A percentile compares a stretch with the other conserved stretches of the same genome.
These are phyloP conservation scores for Allium fistulosum DNA, from an alignment of 106 monocot species.

Conservation along the genomic window DNA sequence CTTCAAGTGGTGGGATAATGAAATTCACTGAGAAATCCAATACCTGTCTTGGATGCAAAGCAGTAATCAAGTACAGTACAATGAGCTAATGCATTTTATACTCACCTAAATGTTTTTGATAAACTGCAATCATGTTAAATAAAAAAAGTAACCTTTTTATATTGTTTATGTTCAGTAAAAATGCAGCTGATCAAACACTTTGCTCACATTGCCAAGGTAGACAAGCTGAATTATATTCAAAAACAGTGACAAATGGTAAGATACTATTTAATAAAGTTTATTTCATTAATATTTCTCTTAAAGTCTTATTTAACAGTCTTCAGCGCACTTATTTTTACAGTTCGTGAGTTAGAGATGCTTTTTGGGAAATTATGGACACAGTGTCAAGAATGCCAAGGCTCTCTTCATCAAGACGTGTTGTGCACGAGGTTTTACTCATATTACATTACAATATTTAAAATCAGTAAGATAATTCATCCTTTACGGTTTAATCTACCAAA, in stretches of 20 bases:
- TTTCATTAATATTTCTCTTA: background rate
- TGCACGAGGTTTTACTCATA: conserved; percentile 67
- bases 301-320: no score
- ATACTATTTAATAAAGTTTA: no score
- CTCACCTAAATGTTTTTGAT: no score
- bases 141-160: background rate
- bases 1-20: conserved; percentile 95
- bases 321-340: conserved; percentile 19
- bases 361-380: conserved; percentile 98
- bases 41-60: conserved; percentile 89
- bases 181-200: conserved; percentile 38
- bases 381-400: conserved; percentile 98
- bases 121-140: no score
- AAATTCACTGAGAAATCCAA: conserved; percentile 91
- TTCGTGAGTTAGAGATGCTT: conserved; percentile 77
- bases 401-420: conserved; percentile 95
- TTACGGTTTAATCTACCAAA: background rate
- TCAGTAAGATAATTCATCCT: background rate
- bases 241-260: conserved; percentile 84
- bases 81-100: background rate
- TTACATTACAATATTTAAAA: background rate
- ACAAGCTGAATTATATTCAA: conserved; percentile 96
- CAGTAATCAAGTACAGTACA: conserved; percentile 58
- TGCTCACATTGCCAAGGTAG: conserved; percentile 96
- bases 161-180: background rate